Conservation (phyloP, 306 rosid genomes). For the Vigna nakashimae region DNA sequence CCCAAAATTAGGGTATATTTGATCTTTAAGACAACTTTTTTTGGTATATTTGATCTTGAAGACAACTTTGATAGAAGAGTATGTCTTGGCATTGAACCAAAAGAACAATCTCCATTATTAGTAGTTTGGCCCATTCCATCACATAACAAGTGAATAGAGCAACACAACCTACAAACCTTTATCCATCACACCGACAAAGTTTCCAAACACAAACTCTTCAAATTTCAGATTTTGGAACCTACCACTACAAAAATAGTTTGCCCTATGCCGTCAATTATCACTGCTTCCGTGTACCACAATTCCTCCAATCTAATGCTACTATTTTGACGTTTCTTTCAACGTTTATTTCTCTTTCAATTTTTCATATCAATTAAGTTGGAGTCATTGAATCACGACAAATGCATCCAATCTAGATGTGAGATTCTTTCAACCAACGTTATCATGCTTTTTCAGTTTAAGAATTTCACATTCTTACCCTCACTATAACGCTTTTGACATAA, state of each 20-base stretch:
- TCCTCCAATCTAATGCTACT: not conserved
- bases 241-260: conserved; percentile 2
- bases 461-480: too few species aligned
- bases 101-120: not conserved
- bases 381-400: not conserved
- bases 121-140: not conserved
- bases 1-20: too few species aligned
- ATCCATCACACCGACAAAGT: not conserved
- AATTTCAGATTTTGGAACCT: conserved; percentile 8
- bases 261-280: not conserved
- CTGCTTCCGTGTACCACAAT: not conserved
- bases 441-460: not conserved
- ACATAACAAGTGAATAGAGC: not conserved
- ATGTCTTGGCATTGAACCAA: not conserved
- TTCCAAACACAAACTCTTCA: not conserved
- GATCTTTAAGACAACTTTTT: too few species aligned
- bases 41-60: too few species aligned
- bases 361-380: not conserved
- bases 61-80: too few species aligned
- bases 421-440: not conserved
- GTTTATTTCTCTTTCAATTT: not conserved
- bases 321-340: conserved; percentile 3
- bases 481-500: too few species aligned
- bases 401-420: not conserved
- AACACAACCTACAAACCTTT: not conserved